Evolutionary conservation across 768 basidiomycete species (phyloP), one percentile per base, ranked within the genome.

Genomic region (Coprinopsis marcescibilis): DNA sequence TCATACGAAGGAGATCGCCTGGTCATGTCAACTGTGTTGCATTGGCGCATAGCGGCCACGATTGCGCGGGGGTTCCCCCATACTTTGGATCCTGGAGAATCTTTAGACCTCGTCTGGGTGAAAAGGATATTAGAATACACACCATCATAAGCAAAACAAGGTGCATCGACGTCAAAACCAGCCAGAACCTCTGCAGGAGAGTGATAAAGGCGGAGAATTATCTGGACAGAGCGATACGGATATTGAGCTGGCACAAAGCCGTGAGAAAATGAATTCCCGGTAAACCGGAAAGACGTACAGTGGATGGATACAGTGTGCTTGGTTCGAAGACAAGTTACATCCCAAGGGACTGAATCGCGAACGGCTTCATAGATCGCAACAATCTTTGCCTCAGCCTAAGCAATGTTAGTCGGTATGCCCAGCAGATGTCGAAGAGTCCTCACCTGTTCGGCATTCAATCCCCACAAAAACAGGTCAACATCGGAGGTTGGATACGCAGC

Each of bases 171-270:
- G 52, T 84, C 81, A 51, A 84, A 84, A 7, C 81, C 81, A 4
- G 80, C 77, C 1, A 84, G 67, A 44, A 84, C 70, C 55, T 84
- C 81, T 0, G 80, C 80, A n/a, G 80, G 81, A 27, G 79, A 81
- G 13, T 61, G 65, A 53, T 83, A 84, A 1, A 84, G 66, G 15
- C 80, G 75, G 15, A 83, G 64, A 4, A 82, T 75, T 46, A 84
- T 80, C 57, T 83, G 81, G 24, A 84, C 69, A n/a, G 73, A 72
- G 20, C 81, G 77, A 51, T 81, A 82, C 0, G 81, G 81, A 57
- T 81, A 83, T 67, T 81, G 80, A 42, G 73, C 78, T 80, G 49
- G 19, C n/a, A n/a, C n/a, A n/a, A n/a, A n/a, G n/a, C n/a, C n/a
- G n/a, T n/a, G n/a, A n/a, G n/a, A n/a, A n/a, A n/a, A n/a, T n/a